Conservation (phyloP, 495 filamentous ascomycete genomes). For the Annulohypoxylon bovei region DNA sequence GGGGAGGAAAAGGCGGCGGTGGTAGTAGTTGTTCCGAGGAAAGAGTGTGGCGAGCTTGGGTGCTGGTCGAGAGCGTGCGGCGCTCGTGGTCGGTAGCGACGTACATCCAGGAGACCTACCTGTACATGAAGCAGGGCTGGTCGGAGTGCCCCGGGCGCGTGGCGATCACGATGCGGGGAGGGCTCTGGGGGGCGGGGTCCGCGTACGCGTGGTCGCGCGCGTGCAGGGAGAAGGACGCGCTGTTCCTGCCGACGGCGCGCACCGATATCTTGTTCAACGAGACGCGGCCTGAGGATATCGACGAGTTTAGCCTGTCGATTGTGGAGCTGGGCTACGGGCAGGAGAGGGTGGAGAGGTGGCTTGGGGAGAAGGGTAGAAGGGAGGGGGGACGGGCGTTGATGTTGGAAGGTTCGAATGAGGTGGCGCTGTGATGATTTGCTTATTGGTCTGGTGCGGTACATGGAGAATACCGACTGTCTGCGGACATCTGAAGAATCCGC, state of each 20-base stretch:
- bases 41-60: conserved; percentile 51
- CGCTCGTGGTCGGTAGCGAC: conserved; percentile 44
- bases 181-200: conserved; percentile 51
- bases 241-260: conserved; percentile 28
- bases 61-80: conserved; percentile 50
- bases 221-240: conserved; percentile 26
- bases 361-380: conserved; percentile 16
- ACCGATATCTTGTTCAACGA: conserved; percentile 33
- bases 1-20: not conserved
- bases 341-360: conserved; percentile 41
- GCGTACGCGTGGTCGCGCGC: conserved; percentile 42
- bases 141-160: conserved; percentile 44
- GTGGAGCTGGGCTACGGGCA: conserved; percentile 37
- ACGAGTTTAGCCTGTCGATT: conserved; percentile 40
- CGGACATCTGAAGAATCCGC: no score
- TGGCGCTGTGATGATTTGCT: not conserved
- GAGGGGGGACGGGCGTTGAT: not conserved
- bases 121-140: conserved; percentile 48
- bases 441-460: no score
- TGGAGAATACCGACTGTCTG: no score
- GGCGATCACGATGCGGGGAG: conserved; percentile 42
- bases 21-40: not conserved
- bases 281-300: conserved; percentile 34
- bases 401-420: not conserved
- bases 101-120: conserved; percentile 42